These are phyloP conservation scores for Vanderwaltozyma polyspora DNA, from an alignment of 805 yeast genomes.

Conservation along the genomic window DNA sequence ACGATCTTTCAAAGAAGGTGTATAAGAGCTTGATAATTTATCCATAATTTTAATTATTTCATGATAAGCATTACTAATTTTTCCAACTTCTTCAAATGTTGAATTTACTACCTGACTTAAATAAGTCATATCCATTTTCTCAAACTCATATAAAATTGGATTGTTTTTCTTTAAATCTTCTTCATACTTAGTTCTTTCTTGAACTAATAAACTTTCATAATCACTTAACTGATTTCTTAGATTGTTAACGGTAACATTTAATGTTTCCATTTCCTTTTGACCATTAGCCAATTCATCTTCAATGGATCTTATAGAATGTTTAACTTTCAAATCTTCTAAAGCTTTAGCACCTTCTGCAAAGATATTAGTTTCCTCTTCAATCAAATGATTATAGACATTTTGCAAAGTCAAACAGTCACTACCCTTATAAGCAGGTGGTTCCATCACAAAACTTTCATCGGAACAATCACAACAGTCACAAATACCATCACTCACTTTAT, in stretches of 20 bases:
- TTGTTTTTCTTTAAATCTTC: constrained; percentile 11
- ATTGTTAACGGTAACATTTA: constrained; percentile 5
- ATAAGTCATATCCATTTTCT: constrained; percentile 8
- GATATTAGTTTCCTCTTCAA: constrained; percentile 40
- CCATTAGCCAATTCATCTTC: constrained; percentile 7
- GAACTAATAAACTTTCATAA: constrained; percentile 15
- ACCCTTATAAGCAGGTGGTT: background rate
- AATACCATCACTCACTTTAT: constrained; percentile 73
- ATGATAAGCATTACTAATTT: constrained; percentile 13
- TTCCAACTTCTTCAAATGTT: constrained; percentile 11
- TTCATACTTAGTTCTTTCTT: constrained; percentile 10
- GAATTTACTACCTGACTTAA: constrained; percentile 7
- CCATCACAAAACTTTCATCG: constrained; percentile 45
- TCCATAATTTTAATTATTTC: constrained; percentile 31
- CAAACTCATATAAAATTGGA: constrained; percentile 17
- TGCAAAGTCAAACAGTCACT: constrained; percentile 12
- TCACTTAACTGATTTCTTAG: constrained; percentile 6
- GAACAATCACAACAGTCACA: constrained; percentile 98
- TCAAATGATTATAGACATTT: constrained; percentile 16
- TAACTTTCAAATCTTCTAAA: constrained; percentile 20
- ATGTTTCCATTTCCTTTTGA: constrained; percentile 2
- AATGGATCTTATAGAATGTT: constrained; percentile 10
- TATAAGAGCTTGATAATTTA: constrained; percentile 47
- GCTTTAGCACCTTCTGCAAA: constrained; percentile 41
- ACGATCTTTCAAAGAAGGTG: constrained; percentile 75